Base-by-base conservation (phyloP, 805 yeast species). In the Candida sanyiensis region DNA sequence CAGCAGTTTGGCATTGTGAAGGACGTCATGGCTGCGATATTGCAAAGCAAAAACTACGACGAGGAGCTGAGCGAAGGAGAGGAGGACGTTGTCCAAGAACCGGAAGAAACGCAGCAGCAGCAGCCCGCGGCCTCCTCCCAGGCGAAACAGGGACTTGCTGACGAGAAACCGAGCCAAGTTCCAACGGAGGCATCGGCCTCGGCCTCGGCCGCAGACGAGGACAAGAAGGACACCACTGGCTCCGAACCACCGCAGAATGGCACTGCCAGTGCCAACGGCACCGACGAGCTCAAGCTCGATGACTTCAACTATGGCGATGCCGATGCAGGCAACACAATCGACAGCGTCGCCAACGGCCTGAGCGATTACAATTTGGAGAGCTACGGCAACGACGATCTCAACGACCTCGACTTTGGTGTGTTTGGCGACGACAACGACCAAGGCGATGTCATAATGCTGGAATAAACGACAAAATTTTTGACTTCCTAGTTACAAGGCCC, bases 1-100 rank as follows among this genome's bases (percentile, higher is more conserved):
- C 42, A 42, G 10, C 50, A 42, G 12, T 35, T 42, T 13, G 44
- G 39, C 1, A 41, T 44, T 2, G 12, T 36, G 6, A 33, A 33
- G 7, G 31, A 37, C 15, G 35, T 44, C 7, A 38, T 47, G 29
- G 33, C 20, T n/a, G 17, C 30, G 7, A 45, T 47, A 10, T 15
- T 47, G 4, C 33, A 39, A 13, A 35, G 37, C 16, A 21, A 10
- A 23, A 36, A 23, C 11, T 43, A 26, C 17, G 42, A 36, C 8
- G 50, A 47, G 13, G 50, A 47, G 38, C 7, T 37, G 36, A 33
- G 31, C 15, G 43, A 29, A 16, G 42, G 38, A 5, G 44, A 42
- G 10, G 40, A 36, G 1, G 48, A 39, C 10, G 43, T 30, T 6
- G 35, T 28, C 10, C 44, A 34, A 12, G 40, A 35, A 12, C 32